Base-by-base conservation (phyloP, 768 basidiomycete species). In the Rhodotorula kratochvilovae region DNA sequence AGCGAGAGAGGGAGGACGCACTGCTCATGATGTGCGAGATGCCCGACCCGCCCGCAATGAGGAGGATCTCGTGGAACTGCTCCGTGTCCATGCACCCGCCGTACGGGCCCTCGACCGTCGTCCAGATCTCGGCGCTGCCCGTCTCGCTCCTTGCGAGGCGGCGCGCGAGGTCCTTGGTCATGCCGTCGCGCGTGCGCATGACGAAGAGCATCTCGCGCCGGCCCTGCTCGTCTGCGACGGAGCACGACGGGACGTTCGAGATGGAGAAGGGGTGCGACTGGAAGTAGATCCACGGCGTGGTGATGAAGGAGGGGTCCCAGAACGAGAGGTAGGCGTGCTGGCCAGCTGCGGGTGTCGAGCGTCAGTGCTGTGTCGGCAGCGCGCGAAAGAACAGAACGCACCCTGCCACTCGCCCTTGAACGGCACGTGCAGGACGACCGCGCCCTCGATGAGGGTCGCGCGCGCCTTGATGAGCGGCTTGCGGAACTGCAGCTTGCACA, bases 161-260 rank as follows among this genome's bases (percentile, higher is more conserved):
- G n/a, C 63, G 48, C 12, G 73, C 68, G 50, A 74, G 69, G 12
- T 42, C 36, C n/a, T 66, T 66, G 33, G 73, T 74, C 46, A 74
- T 57, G 11, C 73, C 73, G 50, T 74, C 61, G 25, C 68, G 33
- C 45, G 67, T 71, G 42, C 73, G 58, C 46, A 74, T 63, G 66
- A 71, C 73, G 59, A 74, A 74, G 16, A 65, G 69, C 66, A 74
- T 70, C 13, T 70, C 68, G 70, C 66, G 70, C 46, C 64, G 33
- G 31, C 70, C 70, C 25, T 62, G 17, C 39, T 56, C 60, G 70
- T 66, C 59, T 13, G 31, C 31, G 27, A 57, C 66, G 7, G 61
- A 59, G 63, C 70, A 67, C 11, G 61, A 45, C 5, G 71, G 67
- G 12, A 72, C 71, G 63, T 72, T 72, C 62, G 71, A 63, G 67